phyloP scores from a whole-genome alignment of 768 basidiomycete species.

The Serendipita sp. region DNA sequence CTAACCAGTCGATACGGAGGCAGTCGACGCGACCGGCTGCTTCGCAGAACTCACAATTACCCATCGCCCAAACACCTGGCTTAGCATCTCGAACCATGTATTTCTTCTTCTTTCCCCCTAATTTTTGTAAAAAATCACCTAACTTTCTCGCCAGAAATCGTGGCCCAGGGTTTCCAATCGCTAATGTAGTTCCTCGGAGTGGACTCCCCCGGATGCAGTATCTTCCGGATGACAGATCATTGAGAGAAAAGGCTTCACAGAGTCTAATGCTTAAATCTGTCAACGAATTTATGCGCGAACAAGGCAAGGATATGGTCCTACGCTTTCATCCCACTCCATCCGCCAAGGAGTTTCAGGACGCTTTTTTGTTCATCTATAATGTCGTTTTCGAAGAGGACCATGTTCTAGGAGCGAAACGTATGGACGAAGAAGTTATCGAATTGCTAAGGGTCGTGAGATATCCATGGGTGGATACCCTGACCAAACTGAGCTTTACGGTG shows the following conservation, averaged over 20 bases:
- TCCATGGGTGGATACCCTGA: slow-evolving; percentile 62
- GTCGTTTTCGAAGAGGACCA: slow-evolving; percentile 55
- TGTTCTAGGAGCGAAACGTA: slow-evolving; percentile 34
- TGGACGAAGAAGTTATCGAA: slow-evolving; percentile 72
- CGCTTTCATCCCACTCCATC: slow-evolving; percentile 63
- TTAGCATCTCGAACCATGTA: background rate
- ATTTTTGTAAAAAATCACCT: background rate
- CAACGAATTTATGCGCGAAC: slow-evolving; percentile 44
- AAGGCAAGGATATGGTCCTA: slow-evolving; percentile 42
- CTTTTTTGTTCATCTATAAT: slow-evolving; percentile 61
- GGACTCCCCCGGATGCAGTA: slow-evolving; percentile 8
- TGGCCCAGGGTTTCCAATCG: slow-evolving; percentile 6
- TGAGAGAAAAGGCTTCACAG: slow-evolving; percentile 14
- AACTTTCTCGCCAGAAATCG: background rate
- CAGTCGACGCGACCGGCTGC: slow-evolving; percentile 1
- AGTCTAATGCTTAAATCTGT: slow-evolving; percentile 58
- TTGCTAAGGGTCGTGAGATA: slow-evolving; percentile 64
- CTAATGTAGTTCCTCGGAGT: slow-evolving; percentile 4
- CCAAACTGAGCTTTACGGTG: slow-evolving; percentile 74
- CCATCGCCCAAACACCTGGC: background rate
- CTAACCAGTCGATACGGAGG: background rate
- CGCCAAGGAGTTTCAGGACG: slow-evolving; percentile 68
- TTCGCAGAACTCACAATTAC: background rate
- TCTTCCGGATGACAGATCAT: slow-evolving; percentile 27
- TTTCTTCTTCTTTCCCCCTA: background rate